Evolutionary conservation across 345 rosid genomes (phyloP).

Genomic region (Corchorus capsularis): DNA sequence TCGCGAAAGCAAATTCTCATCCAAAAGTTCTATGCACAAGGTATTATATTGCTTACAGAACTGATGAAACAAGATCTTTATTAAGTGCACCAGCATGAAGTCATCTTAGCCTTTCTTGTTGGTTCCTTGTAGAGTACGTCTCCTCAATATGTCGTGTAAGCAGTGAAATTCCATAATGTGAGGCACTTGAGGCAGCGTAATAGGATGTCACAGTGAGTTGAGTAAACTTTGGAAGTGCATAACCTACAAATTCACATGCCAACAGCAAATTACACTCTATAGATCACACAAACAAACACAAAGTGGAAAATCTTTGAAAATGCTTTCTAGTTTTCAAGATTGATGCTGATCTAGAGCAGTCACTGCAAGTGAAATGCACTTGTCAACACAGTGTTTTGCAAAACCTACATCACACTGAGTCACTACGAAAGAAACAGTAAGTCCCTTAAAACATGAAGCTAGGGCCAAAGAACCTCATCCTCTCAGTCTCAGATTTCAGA

Average conservation of each 20-base stretch:
- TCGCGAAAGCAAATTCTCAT: not conserved
- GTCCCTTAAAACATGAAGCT: not conserved
- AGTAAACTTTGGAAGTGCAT: conserved; percentile 80
- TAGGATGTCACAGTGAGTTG: conserved; percentile 85
- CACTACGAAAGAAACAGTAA: not conserved
- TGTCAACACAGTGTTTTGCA: not conserved
- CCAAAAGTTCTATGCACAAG: conserved; percentile 5
- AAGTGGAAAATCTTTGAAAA: conserved; percentile 1
- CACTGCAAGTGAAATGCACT: not conserved
- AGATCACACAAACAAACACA: conserved; percentile 4
- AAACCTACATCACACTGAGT: not conserved
- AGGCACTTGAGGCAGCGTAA: conserved; percentile 90
- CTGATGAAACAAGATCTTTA: not conserved
- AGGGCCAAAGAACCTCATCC: not conserved
- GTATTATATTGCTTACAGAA: not conserved
- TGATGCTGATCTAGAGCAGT: not conserved
- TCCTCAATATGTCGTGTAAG: conserved; percentile 80
- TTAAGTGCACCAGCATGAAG: conserved; percentile 24
- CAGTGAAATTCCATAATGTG: conserved; percentile 84
- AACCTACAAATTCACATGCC: conserved; percentile 49
- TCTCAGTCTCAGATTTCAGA: too few species aligned
- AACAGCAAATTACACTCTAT: conserved; percentile 18
- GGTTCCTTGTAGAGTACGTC: conserved; percentile 44
- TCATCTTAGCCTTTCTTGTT: conserved; percentile 49
- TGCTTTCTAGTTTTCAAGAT: not conserved